phyloP scores from a whole-genome alignment of 768 basidiomycete species.

The Rossbeevera mucosa region DNA sequence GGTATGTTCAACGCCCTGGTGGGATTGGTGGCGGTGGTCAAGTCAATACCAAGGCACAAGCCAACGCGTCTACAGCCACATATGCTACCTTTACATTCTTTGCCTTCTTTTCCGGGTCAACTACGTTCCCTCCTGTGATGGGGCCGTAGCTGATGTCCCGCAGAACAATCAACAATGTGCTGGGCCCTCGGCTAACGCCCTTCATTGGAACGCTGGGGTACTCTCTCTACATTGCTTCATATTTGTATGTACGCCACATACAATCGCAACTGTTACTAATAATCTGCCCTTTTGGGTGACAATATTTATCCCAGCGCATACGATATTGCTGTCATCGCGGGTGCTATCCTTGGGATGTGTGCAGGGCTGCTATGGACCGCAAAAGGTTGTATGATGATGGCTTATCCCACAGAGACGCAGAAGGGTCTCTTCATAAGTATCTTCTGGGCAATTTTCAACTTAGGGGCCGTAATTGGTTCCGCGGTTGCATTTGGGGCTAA shows the following conservation, averaged over 20 bases:
- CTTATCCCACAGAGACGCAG: constrained; percentile 75
- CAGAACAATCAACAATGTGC: constrained; percentile 74
- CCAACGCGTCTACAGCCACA: constrained; percentile 65
- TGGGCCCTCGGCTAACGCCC: constrained; percentile 71
- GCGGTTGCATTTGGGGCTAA: constrained; percentile 71
- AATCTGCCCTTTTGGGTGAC: constrained; percentile 42
- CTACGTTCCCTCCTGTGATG: not conserved
- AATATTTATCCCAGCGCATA: constrained; percentile 63
- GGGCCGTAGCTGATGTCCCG: not conserved
- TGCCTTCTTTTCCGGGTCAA: constrained; percentile 71
- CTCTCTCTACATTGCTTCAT: constrained; percentile 69
- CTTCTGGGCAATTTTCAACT: constrained; percentile 83
- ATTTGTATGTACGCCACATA: constrained; percentile 45
- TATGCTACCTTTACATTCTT: constrained; percentile 60
- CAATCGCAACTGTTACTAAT: not conserved
- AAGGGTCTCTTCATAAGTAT: constrained; percentile 75
- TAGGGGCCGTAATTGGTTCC: constrained; percentile 76
- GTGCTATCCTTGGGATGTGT: constrained; percentile 69
- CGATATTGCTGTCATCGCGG: constrained; percentile 65
- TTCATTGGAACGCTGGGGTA: constrained; percentile 73
- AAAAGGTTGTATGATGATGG: constrained; percentile 76
- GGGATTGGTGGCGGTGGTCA: constrained; percentile 80
- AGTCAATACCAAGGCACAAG: constrained; percentile 57
- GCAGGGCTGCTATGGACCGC: constrained; percentile 76
- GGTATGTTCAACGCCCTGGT: constrained; percentile 77